Percentiles rank a stretch among this genome's conserved stretches.
These are phyloP conservation scores for Didymella segeticola DNA, from an alignment of 2,329 filamentous ascomycete genomes.

Conservation along the genomic window DNA sequence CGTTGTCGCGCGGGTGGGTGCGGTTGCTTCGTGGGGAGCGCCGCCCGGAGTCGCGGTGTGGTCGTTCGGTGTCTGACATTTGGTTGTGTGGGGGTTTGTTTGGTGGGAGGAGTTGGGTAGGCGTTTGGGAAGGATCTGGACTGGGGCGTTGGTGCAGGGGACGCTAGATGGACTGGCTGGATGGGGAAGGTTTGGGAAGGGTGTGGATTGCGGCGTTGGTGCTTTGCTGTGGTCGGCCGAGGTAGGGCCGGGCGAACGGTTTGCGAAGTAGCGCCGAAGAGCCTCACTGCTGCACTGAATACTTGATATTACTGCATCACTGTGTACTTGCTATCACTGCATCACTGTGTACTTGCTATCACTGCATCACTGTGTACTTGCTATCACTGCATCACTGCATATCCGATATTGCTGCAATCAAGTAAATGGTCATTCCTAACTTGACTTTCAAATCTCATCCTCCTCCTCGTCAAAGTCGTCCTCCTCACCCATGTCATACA, in stretches of 20 bases:
- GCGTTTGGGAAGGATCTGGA: not conserved
- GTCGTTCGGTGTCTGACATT: slow-evolving; percentile 37
- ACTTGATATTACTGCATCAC: too few species aligned
- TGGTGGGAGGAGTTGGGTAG: not conserved
- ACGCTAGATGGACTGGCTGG: not conserved
- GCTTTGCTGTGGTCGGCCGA: not conserved
- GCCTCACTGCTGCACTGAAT: too few species aligned
- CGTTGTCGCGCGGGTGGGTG: slow-evolving; percentile 19
- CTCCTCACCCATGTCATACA: slow-evolving; percentile 96
- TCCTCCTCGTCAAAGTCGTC: slow-evolving; percentile 98
- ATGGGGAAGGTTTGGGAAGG: slow-evolving; percentile 3
- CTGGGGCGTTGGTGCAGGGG: not conserved
- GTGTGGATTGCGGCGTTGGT: not conserved
- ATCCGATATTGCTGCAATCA: too few species aligned
- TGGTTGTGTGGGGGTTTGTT: slow-evolving; percentile 2
- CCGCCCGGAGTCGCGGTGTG: slow-evolving; percentile 36
- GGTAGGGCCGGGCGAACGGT: not conserved
- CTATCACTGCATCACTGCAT: too few species aligned
- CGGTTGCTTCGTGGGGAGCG: too few species aligned
- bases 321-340: too few species aligned
- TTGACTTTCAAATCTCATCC: slow-evolving; percentile 73
- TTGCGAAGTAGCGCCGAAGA: too few species aligned
- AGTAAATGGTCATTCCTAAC: not conserved
- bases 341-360: too few species aligned
- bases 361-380: too few species aligned